These are phyloP conservation scores for Sporopachydermia lactativora DNA, from an alignment of 805 yeast genomes.

Conservation along the genomic window DNA sequence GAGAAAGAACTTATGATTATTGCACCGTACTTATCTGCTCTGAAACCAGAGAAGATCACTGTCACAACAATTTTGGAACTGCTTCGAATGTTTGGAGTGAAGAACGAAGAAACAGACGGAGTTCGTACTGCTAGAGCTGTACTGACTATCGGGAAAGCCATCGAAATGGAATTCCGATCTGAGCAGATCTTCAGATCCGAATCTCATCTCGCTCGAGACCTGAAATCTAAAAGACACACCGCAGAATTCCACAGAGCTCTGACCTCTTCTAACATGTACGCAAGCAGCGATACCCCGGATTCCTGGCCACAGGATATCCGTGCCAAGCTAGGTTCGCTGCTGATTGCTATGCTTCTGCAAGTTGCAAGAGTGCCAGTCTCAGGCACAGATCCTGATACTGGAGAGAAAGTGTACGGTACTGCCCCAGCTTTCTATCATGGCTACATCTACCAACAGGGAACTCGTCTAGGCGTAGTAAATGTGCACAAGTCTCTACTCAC, in stretches of 20 bases:
- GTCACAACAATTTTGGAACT: slow-evolving; percentile 77
- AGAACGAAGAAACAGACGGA: slow-evolving; percentile 35
- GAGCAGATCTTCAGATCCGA: slow-evolving; percentile 49
- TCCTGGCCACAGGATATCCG: slow-evolving; percentile 42
- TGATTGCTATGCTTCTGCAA: slow-evolving; percentile 60
- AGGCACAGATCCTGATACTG: slow-evolving; percentile 72
- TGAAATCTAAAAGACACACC: slow-evolving; percentile 28
- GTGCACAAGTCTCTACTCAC: slow-evolving; percentile 56
- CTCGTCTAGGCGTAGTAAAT: slow-evolving; percentile 67
- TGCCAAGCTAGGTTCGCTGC: slow-evolving; percentile 71
- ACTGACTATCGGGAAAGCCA: slow-evolving; percentile 64
- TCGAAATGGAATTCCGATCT: slow-evolving; percentile 73
- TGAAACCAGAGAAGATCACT: slow-evolving; percentile 68
- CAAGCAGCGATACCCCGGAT: slow-evolving; percentile 19
- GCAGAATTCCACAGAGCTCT: slow-evolving; percentile 26
- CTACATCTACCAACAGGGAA: slow-evolving; percentile 69
- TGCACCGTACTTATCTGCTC: slow-evolving; percentile 65
- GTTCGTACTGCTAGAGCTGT: slow-evolving; percentile 77
- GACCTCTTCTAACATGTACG: slow-evolving; percentile 21
- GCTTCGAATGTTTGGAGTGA: slow-evolving; percentile 55
- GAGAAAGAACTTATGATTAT: slow-evolving; percentile 11
- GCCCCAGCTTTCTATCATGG: slow-evolving; percentile 90
- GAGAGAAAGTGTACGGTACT: slow-evolving; percentile 45
- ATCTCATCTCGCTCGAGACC: slow-evolving; percentile 30
- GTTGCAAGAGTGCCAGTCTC: slow-evolving; percentile 72